Conservation (phyloP, 2,329 filamentous ascomycete species). For the Thermothelomyces thermophilus region DNA sequence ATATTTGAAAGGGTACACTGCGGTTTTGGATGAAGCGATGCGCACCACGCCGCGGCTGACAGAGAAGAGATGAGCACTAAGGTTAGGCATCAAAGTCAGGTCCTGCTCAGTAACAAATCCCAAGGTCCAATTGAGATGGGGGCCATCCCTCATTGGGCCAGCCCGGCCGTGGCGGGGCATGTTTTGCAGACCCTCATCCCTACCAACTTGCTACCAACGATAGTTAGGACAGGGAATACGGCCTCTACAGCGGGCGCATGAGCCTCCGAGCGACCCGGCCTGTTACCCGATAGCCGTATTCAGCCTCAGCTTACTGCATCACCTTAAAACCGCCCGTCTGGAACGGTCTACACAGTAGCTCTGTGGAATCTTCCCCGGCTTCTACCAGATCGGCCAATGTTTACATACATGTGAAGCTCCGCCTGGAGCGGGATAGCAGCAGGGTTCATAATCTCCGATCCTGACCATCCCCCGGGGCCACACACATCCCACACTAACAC, state of each 20-base stretch:
- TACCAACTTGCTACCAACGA: conserved; percentile 9
- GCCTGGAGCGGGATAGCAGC: not conserved
- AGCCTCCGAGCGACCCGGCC: conserved; percentile 11
- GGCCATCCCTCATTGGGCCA: conserved; percentile 5
- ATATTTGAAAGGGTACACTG: too few species aligned
- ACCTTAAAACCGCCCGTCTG: not conserved
- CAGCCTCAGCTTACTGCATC: conserved; percentile 13
- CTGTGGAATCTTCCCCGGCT: not conserved
- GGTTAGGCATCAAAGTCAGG: conserved; percentile 8
- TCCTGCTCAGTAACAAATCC: not conserved
- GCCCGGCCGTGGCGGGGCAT: conserved; percentile 7
- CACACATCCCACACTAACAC: not conserved
- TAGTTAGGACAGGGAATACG: not conserved
- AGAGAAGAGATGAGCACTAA: not conserved
- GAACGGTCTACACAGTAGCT: not conserved
- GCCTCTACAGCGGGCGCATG: not conserved
- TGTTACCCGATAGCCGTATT: conserved; percentile 2
- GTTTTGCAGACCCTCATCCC: conserved; percentile 2
- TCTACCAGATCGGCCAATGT: not conserved
- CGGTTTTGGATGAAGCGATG: too few species aligned
- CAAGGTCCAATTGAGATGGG: not conserved
- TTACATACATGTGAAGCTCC: not conserved
- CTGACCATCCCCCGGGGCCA: not conserved
- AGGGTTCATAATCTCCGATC: not conserved
- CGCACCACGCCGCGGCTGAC: too few species aligned